A percentile compares a stretch with the other conserved stretches of the same genome.
Conservation (phyloP, 768 basidiomycete genomes). For the Termitomyces sp. region DNA sequence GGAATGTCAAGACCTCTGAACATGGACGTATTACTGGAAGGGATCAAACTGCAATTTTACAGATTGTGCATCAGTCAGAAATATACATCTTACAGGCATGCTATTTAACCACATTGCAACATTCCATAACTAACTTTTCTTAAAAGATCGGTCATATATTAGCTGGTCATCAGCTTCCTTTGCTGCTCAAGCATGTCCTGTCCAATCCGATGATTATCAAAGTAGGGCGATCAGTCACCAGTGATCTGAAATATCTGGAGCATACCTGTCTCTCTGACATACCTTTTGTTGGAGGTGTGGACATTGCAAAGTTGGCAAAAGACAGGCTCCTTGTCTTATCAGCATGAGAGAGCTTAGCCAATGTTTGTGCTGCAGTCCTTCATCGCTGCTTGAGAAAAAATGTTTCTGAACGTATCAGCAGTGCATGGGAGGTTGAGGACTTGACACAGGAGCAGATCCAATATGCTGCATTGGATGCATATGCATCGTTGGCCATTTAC, state of each 20-base stretch:
- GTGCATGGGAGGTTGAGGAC: constrained; percentile 14
- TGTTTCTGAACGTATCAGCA: constrained; percentile 13
- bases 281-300: constrained; percentile 22
- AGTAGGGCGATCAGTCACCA: constrained; percentile 7
- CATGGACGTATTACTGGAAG: constrained; percentile 7
- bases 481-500: constrained; percentile 14
- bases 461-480: constrained; percentile 19
- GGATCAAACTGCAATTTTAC: constrained; percentile 18
- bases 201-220: constrained; percentile 11
- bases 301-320: constrained; percentile 27
- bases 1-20: constrained; percentile 11
- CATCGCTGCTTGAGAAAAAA: constrained; percentile 18
- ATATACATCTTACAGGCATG: constrained; percentile 18
- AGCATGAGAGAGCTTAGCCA: constrained; percentile 23
- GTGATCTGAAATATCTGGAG: constrained; percentile 1
- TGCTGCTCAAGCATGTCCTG: constrained; percentile 6
- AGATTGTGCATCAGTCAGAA: constrained; percentile 15
- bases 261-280: not conserved
- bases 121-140: not conserved
- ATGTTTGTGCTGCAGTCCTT: constrained; percentile 26
- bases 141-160: not conserved
- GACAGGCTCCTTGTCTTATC: constrained; percentile 13
- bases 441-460: constrained; percentile 13
- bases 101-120: no score
- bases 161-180: not conserved